Evolutionary conservation across 148 eudicot genomes (phyloP).

Genomic region (Amaranthus hypochondriacus): DNA sequence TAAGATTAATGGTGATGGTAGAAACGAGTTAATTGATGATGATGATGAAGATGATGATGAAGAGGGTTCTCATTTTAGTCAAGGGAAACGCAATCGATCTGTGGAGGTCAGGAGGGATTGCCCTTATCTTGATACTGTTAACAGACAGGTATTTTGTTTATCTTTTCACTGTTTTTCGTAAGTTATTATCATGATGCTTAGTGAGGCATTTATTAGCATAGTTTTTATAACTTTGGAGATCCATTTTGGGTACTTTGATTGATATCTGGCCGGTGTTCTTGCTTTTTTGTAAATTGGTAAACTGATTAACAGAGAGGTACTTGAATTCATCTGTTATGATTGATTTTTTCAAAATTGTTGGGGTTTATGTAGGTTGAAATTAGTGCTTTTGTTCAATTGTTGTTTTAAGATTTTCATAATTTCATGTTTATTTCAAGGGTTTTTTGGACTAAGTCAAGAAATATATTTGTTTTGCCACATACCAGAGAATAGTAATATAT

Average conservation of each 20-base stretch:
- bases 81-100: conserved; percentile 38
- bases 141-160: conserved; percentile 65
- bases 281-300: not conserved
- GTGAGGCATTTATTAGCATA: not conserved
- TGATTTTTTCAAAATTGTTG: too few relatives aligned
- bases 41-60: conserved; percentile 37
- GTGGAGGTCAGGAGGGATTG: conserved; percentile 75
- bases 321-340: too few relatives aligned
- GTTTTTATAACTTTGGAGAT: not conserved
- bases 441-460: too few relatives aligned
- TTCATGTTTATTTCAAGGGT: too few relatives aligned
- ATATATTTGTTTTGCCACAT: too few relatives aligned
- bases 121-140: conserved; percentile 91
- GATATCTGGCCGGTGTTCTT: not conserved
- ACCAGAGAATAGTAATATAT: too few relatives aligned
- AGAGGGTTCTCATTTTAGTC: conserved; percentile 24
- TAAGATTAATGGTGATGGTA: conserved; percentile 20
- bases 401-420: too few relatives aligned
- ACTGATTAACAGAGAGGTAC: too few relatives aligned
- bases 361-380: too few relatives aligned
- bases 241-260: not conserved
- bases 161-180: not conserved
- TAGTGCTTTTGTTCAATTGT: too few relatives aligned
- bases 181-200: not conserved
- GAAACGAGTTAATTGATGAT: conserved; percentile 20